Percentiles rank a stretch among this genome's conserved stretches.
Evolutionary conservation across 1,284 basidiomycete species (phyloP).

Genomic region (Ceratobasidium sp.): DNA sequence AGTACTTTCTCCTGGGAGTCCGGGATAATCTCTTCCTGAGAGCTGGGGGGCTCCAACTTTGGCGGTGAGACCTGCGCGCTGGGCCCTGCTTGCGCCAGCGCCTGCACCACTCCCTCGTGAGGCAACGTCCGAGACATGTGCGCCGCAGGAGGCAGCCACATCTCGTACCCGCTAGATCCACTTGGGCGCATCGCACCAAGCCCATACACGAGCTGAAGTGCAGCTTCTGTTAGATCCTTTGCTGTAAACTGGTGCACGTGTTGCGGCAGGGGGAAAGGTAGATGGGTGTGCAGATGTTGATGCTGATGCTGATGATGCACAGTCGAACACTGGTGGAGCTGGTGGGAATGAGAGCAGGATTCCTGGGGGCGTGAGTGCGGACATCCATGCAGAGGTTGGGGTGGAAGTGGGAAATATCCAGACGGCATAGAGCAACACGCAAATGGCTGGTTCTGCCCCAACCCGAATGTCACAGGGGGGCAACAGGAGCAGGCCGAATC

Average conservation of each 20-base stretch:
- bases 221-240: slow-evolving; percentile 33
- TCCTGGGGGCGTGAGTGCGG: slow-evolving; percentile 6
- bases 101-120: too few relatives aligned
- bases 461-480: background rate
- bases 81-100: slow-evolving; percentile 6
- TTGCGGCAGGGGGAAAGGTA: slow-evolving; percentile 19
- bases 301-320: slow-evolving; percentile 32
- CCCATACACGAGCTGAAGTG: slow-evolving; percentile 31
- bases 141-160: slow-evolving; percentile 26
- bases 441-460: background rate
- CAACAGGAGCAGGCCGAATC: slow-evolving; percentile 7
- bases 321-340: slow-evolving; percentile 17
- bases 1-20: slow-evolving; percentile 21
- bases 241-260: slow-evolving; percentile 12
- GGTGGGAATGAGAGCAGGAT: background rate
- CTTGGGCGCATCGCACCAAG: slow-evolving; percentile 18
- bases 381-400: background rate
- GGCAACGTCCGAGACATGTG: background rate
- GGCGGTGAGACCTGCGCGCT: slow-evolving; percentile 4
- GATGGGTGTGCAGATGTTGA: slow-evolving; percentile 33
- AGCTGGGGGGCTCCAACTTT: slow-evolving; percentile 29
- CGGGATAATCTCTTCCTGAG: slow-evolving; percentile 13
- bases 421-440: slow-evolving; percentile 13
- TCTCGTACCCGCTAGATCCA: background rate
- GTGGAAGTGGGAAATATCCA: slow-evolving; percentile 20